Evolutionary conservation across 1,139 yeast species (phyloP).

Genomic region (Saccharomyces hybrid): DNA sequence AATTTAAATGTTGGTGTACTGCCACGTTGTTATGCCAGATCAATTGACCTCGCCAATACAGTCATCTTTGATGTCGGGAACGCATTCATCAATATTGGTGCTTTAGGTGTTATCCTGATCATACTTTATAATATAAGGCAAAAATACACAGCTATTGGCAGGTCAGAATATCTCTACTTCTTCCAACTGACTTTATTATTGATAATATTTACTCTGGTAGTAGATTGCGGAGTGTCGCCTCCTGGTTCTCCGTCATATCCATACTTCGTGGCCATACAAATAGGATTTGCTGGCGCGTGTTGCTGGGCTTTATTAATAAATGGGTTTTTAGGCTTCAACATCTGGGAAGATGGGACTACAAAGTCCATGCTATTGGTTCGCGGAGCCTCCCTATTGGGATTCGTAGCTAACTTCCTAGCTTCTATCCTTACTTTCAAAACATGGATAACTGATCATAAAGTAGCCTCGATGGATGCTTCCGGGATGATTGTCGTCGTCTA

Average conservation of each 20-base stretch:
- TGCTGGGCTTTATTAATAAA: constrained; percentile 62
- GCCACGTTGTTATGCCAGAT: constrained; percentile 75
- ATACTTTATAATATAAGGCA: constrained; percentile 73
- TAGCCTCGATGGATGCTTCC: constrained; percentile 40
- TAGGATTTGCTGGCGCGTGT: constrained; percentile 64
- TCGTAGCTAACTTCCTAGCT: constrained; percentile 57
- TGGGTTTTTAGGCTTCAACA: constrained; percentile 75
- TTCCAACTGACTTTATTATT: constrained; percentile 54
- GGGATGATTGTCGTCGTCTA: constrained; percentile 65
- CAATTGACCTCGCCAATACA: constrained; percentile 83
- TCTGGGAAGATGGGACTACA: constrained; percentile 89
- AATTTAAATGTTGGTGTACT: constrained; percentile 45
- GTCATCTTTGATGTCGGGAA: constrained; percentile 86
- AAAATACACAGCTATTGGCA: constrained; percentile 90
- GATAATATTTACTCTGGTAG: constrained; percentile 59
- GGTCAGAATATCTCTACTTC: constrained; percentile 75
- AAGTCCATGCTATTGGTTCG: constrained; percentile 55
- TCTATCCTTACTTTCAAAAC: constrained; percentile 64
- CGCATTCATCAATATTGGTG: constrained; percentile 75
- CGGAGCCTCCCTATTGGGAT: constrained; percentile 43
- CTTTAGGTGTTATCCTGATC: constrained; percentile 54
- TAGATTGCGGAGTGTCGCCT: constrained; percentile 89
- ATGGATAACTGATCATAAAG: constrained; percentile 41
- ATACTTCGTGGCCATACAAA: constrained; percentile 74
- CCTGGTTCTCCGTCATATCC: constrained; percentile 70